Conservation (phyloP, 768 basidiomycete species). For the Panellus pusillus region DNA sequence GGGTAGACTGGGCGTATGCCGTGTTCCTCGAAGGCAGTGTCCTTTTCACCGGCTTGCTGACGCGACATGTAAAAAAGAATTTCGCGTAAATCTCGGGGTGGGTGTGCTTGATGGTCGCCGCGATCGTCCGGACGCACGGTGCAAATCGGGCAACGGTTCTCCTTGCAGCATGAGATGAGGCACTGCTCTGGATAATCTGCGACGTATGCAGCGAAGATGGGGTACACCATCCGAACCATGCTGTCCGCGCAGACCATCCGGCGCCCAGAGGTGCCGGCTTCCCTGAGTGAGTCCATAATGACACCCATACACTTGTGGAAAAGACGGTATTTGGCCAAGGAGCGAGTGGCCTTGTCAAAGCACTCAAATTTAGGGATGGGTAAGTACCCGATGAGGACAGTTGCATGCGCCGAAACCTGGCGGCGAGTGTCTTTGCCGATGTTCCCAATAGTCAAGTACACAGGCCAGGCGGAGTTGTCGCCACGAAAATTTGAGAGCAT, state of each 20-base stretch:
- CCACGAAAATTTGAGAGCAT: too few relatives aligned
- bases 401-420: constrained; percentile 29
- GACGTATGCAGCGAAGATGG: constrained; percentile 20
- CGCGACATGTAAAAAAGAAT: constrained; percentile 23
- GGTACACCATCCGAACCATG: constrained; percentile 5
- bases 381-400: constrained; percentile 33
- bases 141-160: constrained; percentile 11
- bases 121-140: constrained; percentile 20
- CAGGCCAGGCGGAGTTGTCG: too few relatives aligned
- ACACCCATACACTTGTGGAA: constrained; percentile 34
- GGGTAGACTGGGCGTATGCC: constrained; percentile 18
- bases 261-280: background rate
- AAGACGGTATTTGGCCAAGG: constrained; percentile 25
- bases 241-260: constrained; percentile 20
- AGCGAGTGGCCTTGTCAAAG: constrained; percentile 17
- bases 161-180: constrained; percentile 14
- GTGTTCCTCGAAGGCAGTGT: constrained; percentile 20
- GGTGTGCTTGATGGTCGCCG: constrained; percentile 27
- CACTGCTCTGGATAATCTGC: constrained; percentile 14
- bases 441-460: constrained; percentile 37
- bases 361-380: constrained; percentile 33
- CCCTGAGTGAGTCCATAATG: constrained; percentile 27
- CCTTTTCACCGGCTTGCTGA: constrained; percentile 1
- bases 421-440: too few relatives aligned
- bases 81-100: constrained; percentile 10